phyloP scores from a whole-genome alignment of 371 early-diverging fungal species.

The Apophysomyces sp. region DNA sequence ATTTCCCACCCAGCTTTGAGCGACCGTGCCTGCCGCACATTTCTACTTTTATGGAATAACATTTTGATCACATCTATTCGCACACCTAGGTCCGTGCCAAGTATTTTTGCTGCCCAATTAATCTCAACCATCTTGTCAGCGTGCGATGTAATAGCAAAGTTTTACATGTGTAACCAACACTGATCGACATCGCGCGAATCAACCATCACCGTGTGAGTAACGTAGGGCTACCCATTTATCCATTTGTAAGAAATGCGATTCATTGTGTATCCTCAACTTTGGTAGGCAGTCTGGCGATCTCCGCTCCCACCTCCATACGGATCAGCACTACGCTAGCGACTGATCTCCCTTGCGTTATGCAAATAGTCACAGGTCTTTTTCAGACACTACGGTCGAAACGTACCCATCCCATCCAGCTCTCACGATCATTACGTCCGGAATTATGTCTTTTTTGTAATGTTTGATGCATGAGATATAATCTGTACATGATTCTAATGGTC shows the following conservation, averaged over 20 bases:
- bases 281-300: neutral
- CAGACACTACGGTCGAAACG: too few relatives aligned
- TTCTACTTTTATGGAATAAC: constrained; percentile 24
- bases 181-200: constrained; percentile 1
- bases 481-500: constrained; percentile 1
- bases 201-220: neutral
- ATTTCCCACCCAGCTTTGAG: neutral
- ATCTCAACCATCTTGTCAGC: too few relatives aligned
- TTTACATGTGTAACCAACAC: neutral
- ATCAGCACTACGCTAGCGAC: neutral
- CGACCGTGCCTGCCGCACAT: constrained; percentile 25
- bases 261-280: neutral
- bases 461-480: neutral
- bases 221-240: neutral
- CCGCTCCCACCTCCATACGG: neutral
- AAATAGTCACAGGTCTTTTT: neutral
- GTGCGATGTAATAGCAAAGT: too few relatives aligned
- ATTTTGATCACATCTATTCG: neutral
- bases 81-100: neutral
- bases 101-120: neutral
- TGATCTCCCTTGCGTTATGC: neutral
- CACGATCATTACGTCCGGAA: neutral
- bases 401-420: neutral
- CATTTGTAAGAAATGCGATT: neutral
- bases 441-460: neutral